A percentile compares a stretch with the other conserved stretches of the same genome.
Evolutionary conservation across 225 moss, liverwort and hornwort species (phyloP).

Genomic region (Takakia lepidozioides): DNA sequence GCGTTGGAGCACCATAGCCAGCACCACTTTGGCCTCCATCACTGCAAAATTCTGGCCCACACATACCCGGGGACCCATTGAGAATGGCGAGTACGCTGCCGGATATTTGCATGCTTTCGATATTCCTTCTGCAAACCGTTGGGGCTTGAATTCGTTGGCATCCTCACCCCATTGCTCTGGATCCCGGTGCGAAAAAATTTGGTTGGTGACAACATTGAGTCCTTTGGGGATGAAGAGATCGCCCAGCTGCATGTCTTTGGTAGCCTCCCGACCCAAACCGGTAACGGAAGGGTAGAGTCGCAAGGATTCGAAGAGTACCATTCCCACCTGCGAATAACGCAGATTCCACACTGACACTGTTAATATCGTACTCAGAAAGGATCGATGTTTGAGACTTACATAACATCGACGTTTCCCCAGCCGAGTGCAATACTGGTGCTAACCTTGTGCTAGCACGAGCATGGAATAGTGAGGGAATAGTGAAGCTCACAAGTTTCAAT

Average conservation of each 20-base stretch:
- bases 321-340: conserved; percentile 20
- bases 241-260: conserved; percentile 21
- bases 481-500: conserved; percentile 3
- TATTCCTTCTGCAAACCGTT: conserved; percentile 21
- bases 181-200: conserved; percentile 25
- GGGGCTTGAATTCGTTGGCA: conserved; percentile 18
- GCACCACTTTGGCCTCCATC: conserved; percentile 26
- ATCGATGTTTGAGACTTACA: too few species aligned
- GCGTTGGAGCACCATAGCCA: conserved; percentile 17
- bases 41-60: conserved; percentile 27
- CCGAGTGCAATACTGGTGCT: too few species aligned
- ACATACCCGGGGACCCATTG: conserved; percentile 28
- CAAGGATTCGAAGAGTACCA: conserved; percentile 33
- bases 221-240: conserved; percentile 21
- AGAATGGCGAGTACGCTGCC: conserved; percentile 16
- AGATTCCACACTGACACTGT: too few species aligned
- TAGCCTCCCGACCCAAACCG: conserved; percentile 7
- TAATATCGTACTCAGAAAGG: too few species aligned
- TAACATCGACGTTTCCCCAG: too few species aligned
- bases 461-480: too few species aligned
- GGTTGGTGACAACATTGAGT: conserved; percentile 18
- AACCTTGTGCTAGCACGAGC: too few species aligned
- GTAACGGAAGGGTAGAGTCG: conserved; percentile 27
- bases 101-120: conserved; percentile 7
- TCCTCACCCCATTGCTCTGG: conserved; percentile 30